Evolutionary conservation across 1,284 basidiomycete species (phyloP).

Genomic region (Mycosarcoma maydis): DNA sequence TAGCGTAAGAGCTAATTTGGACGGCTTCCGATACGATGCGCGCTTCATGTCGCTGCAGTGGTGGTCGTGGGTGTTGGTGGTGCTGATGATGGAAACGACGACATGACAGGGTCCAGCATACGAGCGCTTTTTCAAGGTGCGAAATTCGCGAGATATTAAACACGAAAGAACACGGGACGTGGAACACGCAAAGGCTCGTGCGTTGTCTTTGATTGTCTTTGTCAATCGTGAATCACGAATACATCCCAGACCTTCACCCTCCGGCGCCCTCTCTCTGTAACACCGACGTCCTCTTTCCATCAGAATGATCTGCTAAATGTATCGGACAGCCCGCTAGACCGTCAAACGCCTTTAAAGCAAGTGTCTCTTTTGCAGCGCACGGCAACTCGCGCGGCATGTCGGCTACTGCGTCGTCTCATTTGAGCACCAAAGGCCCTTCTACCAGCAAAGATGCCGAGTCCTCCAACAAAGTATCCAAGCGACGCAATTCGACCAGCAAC

Average conservation of each 20-base stretch:
- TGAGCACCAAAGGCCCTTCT: conserved; percentile 2
- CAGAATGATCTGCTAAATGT: too few relatives aligned
- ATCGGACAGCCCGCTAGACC: too few relatives aligned
- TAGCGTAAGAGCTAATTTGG: conserved; percentile 22
- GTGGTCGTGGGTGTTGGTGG: background rate
- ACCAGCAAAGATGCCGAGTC: background rate
- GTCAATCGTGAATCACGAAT: too few relatives aligned
- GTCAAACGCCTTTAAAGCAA: too few relatives aligned
- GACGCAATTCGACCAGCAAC: conserved; percentile 13
- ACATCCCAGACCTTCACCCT: too few relatives aligned
- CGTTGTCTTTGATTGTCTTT: background rate
- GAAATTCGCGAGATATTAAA: background rate
- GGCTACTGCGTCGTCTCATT: conserved; percentile 5
- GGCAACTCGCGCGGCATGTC: conserved; percentile 11
- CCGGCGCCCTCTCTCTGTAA: too few relatives aligned
- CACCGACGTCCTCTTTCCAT: too few relatives aligned
- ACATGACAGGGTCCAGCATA: background rate
- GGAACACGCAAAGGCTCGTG: conserved; percentile 1
- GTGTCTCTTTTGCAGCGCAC: background rate
- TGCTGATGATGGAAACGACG: too few relatives aligned
- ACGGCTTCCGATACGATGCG: conserved; percentile 1
- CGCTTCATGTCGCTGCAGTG: conserved; percentile 9
- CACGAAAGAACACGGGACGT: too few relatives aligned
- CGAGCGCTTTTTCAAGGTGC: background rate
- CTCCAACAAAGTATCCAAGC: conserved; percentile 15